Percentiles rank a stretch among this genome's conserved stretches.
These are phyloP conservation scores for Jamesozyma jinghongensis DNA, from an alignment of 805 yeast genomes.

Conservation along the genomic window DNA sequence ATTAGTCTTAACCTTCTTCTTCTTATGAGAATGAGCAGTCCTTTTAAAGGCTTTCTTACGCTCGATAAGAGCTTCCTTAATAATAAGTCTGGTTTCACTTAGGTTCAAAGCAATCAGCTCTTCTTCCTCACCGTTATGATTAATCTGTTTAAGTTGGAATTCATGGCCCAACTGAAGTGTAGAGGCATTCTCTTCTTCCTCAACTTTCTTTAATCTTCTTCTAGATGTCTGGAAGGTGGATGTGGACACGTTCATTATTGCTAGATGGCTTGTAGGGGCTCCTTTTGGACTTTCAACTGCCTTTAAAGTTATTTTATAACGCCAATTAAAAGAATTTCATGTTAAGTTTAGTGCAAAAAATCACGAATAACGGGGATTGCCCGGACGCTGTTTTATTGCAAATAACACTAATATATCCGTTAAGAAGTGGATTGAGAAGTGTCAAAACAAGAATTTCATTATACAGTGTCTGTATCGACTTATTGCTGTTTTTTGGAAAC, in stretches of 20 bases:
- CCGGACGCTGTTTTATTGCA: too few relatives aligned
- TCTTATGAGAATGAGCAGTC: constrained; percentile 11
- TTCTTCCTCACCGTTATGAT: constrained; percentile 70
- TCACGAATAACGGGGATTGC: too few relatives aligned
- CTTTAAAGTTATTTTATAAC: too few relatives aligned
- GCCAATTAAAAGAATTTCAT: too few relatives aligned
- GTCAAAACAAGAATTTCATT: too few relatives aligned
- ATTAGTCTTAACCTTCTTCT: constrained; percentile 4
- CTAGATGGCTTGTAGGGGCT: too few relatives aligned
- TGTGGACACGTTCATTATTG: constrained; percentile 76
- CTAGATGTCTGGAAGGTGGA: constrained; percentile 81
- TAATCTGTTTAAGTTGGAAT: constrained; percentile 69
- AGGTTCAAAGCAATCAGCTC: constrained; percentile 78
- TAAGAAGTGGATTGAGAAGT: too few relatives aligned
- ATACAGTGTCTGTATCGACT: too few relatives aligned
- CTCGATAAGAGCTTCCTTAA: constrained; percentile 81
- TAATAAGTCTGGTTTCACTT: constrained; percentile 81
- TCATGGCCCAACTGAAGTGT: constrained; percentile 85
- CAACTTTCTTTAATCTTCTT: constrained; percentile 56
- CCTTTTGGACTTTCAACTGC: too few relatives aligned
- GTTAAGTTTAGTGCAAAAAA: too few relatives aligned
- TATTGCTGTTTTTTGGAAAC: too few relatives aligned
- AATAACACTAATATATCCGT: too few relatives aligned
- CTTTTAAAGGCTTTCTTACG: constrained; percentile 48
- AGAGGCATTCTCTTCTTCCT: constrained; percentile 90